Percentiles rank a stretch among this genome's conserved stretches.
These are phyloP conservation scores for Leccinum subrobustum DNA, from an alignment of 1,284 basidiomycete species.

Conservation along the genomic window DNA sequence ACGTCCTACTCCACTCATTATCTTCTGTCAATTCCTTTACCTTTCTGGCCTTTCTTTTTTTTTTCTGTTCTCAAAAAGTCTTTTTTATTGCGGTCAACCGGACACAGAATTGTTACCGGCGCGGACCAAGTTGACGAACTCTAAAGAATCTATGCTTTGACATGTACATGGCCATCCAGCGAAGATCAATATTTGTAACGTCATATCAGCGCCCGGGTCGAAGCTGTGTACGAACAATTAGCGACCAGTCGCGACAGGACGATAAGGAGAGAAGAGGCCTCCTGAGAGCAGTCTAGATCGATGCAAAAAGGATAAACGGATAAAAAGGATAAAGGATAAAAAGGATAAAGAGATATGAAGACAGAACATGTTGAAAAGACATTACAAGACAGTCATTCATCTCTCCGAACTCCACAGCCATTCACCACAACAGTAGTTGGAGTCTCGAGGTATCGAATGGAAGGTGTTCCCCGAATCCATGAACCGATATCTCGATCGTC, in stretches of 20 bases:
- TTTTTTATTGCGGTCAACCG: neutral
- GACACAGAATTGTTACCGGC: neutral
- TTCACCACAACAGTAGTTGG: neutral
- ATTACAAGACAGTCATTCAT: neutral
- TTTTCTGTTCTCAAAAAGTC: neutral
- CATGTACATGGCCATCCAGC: neutral
- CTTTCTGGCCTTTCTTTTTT: neutral
- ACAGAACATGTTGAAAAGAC: neutral
- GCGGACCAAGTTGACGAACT: neutral
- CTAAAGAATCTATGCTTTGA: neutral
- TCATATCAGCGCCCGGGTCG: neutral
- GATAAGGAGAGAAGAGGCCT: neutral
- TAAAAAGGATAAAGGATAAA: neutral
- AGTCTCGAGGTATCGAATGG: neutral
- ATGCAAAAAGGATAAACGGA: neutral
- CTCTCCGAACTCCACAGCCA: neutral
- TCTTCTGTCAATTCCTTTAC: neutral
- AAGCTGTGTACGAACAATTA: neutral
- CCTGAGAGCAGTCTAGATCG: neutral
- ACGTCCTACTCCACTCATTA: neutral
- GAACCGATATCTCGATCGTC: neutral
- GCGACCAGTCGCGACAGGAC: neutral
- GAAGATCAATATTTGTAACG: neutral
- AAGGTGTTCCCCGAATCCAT: neutral
- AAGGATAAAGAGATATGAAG: neutral